Evolutionary conservation across 192 early-diverging fungal genomes (phyloP).

Genomic region (Rhizophagus clarus): DNA sequence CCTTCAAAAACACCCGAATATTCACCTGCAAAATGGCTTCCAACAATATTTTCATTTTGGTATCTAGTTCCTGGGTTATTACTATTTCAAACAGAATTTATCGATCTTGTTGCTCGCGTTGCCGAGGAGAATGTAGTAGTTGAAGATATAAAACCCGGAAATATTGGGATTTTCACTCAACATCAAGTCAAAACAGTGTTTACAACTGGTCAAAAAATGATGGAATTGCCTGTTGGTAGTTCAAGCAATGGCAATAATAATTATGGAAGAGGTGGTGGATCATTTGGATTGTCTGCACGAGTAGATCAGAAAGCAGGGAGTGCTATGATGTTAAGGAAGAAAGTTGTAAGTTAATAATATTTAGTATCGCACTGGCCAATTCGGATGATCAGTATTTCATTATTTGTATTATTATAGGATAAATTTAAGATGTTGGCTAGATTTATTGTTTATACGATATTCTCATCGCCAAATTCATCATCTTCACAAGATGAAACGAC

Average conservation of each 20-base stretch:
- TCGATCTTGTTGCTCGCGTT: conserved; percentile 72
- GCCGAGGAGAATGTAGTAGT: conserved; percentile 52
- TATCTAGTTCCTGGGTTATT: conserved; percentile 62
- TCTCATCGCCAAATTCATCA: conserved; percentile 39
- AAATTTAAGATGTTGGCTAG: conserved; percentile 68
- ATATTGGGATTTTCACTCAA: conserved; percentile 58
- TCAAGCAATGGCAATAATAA: conserved; percentile 46
- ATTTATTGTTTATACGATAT: conserved; percentile 82
- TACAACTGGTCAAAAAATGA: conserved; percentile 47
- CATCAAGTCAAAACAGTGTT: conserved; percentile 64
- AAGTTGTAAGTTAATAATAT: conserved; percentile 29
- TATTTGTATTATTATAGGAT: conserved; percentile 35
- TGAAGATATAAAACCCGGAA: conserved; percentile 36
- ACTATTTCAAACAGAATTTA: conserved; percentile 68
- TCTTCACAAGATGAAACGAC: conserved; percentile 46
- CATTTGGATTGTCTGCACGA: conserved; percentile 44
- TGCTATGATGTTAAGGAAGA: conserved; percentile 40
- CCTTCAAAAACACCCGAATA: conserved; percentile 63
- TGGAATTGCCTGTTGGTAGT: conserved; percentile 60
- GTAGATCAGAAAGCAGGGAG: conserved; percentile 41
- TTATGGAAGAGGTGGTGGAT: conserved; percentile 51
- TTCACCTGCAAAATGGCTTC: conserved; percentile 67
- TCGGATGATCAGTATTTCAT: too few species aligned
- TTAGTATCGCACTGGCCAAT: background rate
- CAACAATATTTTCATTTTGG: conserved; percentile 86